Percentiles rank a stretch among this genome's conserved stretches.
Evolutionary conservation across 148 eudicot species (phyloP).

Genomic region (Suaeda aralocaspica): DNA sequence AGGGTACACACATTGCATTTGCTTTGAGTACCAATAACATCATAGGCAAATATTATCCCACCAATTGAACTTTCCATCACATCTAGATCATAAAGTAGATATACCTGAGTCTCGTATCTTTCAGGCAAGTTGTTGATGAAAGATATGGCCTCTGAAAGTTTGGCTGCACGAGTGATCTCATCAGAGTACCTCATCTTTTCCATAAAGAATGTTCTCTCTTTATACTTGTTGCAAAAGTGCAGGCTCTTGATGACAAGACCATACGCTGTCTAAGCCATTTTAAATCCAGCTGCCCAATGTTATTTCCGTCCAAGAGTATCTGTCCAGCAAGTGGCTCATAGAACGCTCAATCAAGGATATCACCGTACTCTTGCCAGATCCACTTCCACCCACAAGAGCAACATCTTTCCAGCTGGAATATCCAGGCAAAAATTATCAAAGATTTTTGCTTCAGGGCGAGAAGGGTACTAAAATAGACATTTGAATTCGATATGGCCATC

Average conservation of each 20-base stretch:
- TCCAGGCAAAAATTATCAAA: conserved; percentile 63
- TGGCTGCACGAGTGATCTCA: conserved; percentile 86
- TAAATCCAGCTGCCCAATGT: conserved; percentile 66
- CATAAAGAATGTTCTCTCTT: conserved; percentile 84
- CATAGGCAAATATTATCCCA: neutral
- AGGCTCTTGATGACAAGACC: conserved; percentile 97
- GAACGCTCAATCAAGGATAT: conserved; percentile 91
- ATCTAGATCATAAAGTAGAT: neutral
- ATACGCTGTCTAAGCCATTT: conserved; percentile 83
- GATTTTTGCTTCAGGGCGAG: conserved; percentile 83
- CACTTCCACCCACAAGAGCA: conserved; percentile 99
- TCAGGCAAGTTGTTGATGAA: conserved; percentile 93
- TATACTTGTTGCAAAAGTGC: conserved; percentile 92
- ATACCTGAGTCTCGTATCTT: conserved; percentile 93
- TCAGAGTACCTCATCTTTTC: conserved; percentile 83
- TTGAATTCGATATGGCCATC: conserved; percentile 86
- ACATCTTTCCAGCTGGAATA: conserved; percentile 84
- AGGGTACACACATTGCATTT: neutral
- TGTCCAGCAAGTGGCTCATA: conserved; percentile 82
- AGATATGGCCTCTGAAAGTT: conserved; percentile 83
- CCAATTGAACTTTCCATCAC: neutral
- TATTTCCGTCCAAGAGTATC: conserved; percentile 64
- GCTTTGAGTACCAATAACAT: neutral
- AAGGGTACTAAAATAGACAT: conserved; percentile 86
- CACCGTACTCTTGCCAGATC: conserved; percentile 96